A percentile compares a stretch with the other conserved stretches of the same genome.
Conservation (phyloP, 1,139 yeast genomes). For the Debaryomyces psychrophilus region DNA sequence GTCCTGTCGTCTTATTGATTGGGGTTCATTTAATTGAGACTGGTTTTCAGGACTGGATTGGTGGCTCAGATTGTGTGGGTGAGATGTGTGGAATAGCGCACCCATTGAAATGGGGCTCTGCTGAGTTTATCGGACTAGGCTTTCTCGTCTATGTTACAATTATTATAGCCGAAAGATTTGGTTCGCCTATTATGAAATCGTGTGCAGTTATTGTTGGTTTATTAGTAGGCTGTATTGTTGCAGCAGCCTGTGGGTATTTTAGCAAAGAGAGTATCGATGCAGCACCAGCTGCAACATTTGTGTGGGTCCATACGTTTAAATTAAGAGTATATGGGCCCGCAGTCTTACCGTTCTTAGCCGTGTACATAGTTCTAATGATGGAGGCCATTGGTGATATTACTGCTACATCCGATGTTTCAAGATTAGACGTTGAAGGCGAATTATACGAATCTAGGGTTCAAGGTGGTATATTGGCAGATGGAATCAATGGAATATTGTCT, state of each 20-base stretch:
- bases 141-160: slow-evolving; percentile 77
- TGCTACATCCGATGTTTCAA: slow-evolving; percentile 88
- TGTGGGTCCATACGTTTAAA: slow-evolving; percentile 86
- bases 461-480: slow-evolving; percentile 89
- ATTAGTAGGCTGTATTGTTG: slow-evolving; percentile 85
- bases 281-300: slow-evolving; percentile 84
- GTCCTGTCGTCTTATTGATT: slow-evolving; percentile 85
- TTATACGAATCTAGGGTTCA: slow-evolving; percentile 82
- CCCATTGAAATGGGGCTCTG: slow-evolving; percentile 77
- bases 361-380: slow-evolving; percentile 79
- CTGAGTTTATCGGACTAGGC: slow-evolving; percentile 83
- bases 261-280: slow-evolving; percentile 51
- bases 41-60: slow-evolving; percentile 85
- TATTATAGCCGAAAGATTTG: slow-evolving; percentile 78
- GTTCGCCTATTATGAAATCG: slow-evolving; percentile 93
- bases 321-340: slow-evolving; percentile 78
- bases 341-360: slow-evolving; percentile 80
- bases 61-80: slow-evolving; percentile 76
- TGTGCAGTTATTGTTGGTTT: slow-evolving; percentile 88
- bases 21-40: slow-evolving; percentile 68
- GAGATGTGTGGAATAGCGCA: slow-evolving; percentile 40
- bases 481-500: slow-evolving; percentile 69
- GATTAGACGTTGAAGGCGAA: slow-evolving; percentile 80
- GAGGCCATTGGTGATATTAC: slow-evolving; percentile 93
- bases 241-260: slow-evolving; percentile 88